phyloP scores from a whole-genome alignment of 176 grass and related monocot genomes.

The Echinochloa phyllopogon region DNA sequence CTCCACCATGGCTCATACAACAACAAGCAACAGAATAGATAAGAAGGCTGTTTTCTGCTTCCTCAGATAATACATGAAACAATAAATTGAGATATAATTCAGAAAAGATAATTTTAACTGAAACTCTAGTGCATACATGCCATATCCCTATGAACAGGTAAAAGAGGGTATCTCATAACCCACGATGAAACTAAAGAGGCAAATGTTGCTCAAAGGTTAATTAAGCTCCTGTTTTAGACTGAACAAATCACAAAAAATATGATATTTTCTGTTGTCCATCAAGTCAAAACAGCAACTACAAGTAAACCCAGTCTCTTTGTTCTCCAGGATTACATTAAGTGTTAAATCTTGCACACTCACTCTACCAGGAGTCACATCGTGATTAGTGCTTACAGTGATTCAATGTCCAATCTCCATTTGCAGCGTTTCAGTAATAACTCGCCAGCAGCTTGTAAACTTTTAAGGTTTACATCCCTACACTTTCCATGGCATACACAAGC shows the following conservation, averaged over 20 bases:
- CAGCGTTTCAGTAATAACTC: not conserved
- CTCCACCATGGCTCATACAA: not conserved
- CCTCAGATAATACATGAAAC: slow-evolving; percentile 24
- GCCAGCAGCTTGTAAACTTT: not conserved
- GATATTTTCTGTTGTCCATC: not conserved
- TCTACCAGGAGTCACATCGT: not conserved
- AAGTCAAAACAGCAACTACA: slow-evolving; percentile 23
- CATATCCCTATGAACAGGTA: not conserved
- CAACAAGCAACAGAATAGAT: slow-evolving; percentile 5
- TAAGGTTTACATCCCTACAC: not conserved
- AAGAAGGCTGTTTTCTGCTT: not conserved
- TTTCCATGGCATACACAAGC: not conserved
- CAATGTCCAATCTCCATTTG: not conserved
- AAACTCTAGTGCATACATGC: not conserved
- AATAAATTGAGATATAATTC: not conserved
- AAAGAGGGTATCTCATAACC: slow-evolving; percentile 16
- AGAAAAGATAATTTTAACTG: not conserved
- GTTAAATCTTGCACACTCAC: not conserved
- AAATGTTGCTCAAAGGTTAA: not conserved
- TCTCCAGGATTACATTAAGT: not conserved
- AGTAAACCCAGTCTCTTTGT: not conserved
- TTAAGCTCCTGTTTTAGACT: not conserved
- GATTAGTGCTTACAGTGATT: slow-evolving; percentile 1
- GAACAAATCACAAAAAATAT: not conserved
- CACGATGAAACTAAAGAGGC: not conserved